Conservation (phyloP, 306 rosid species). For the Datisca glomerata region DNA sequence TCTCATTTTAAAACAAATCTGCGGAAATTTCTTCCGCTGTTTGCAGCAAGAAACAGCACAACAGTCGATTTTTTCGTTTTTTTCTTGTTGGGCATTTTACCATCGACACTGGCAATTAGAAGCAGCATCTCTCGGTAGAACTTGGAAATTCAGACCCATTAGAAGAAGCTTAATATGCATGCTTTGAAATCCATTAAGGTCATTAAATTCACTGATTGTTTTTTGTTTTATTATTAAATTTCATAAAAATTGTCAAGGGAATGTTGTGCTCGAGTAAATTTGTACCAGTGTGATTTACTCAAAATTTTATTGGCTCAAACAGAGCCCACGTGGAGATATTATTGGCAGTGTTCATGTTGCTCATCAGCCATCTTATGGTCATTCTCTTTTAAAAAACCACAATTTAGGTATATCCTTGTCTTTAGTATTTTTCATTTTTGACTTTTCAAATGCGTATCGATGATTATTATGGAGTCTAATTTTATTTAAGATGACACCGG, state of each 20-base stretch:
- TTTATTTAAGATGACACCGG: constrained; percentile 69
- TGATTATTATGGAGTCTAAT: no score
- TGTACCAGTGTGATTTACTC: no score
- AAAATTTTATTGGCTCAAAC: constrained; percentile 1
- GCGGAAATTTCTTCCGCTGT: neutral
- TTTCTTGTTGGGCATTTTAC: constrained; percentile 14
- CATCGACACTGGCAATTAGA: constrained; percentile 17
- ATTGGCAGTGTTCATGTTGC: constrained; percentile 78
- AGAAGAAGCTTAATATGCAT: constrained; percentile 43
- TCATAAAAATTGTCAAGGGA: no score
- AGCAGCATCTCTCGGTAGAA: constrained; percentile 20
- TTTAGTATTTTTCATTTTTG: neutral
- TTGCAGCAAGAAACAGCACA: neutral
- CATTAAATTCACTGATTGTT: no score
- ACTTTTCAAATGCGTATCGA: neutral
- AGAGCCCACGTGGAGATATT: constrained; percentile 93
- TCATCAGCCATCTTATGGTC: constrained; percentile 90
- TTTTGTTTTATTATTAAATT: neutral
- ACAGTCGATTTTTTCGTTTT: constrained; percentile 12
- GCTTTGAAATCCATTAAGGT: constrained; percentile 52
- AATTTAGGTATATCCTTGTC: constrained; percentile 31
- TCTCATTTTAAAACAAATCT: no score
- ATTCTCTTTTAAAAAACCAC: constrained; percentile 90
- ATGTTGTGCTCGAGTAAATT: no score
- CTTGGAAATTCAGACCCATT: constrained; percentile 29